A percentile compares a stretch with the other conserved stretches of the same genome.
phyloP scores from a whole-genome alignment of 2,329 filamentous ascomycete species.

The Dissoconium aciculare region DNA sequence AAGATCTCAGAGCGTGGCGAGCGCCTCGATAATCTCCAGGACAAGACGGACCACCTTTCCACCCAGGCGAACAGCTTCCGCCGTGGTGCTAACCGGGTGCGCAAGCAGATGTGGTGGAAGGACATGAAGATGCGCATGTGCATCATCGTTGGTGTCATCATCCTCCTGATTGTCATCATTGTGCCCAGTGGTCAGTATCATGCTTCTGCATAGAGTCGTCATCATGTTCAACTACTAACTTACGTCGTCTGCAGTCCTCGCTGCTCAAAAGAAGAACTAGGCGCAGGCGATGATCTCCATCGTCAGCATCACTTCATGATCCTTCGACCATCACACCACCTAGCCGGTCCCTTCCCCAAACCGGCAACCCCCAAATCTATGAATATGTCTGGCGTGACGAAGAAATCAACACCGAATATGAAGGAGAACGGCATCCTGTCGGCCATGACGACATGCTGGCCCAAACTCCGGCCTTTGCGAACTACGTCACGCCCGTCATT shows the following conservation, averaged over 20 bases:
- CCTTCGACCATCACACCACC: no score
- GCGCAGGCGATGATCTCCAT: no score
- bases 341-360: no score
- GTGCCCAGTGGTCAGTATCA: slow-evolving; percentile 64
- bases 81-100: slow-evolving; percentile 85
- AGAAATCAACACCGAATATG: no score
- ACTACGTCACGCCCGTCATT: no score
- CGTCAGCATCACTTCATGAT: no score
- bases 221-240: slow-evolving; percentile 3
- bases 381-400: no score
- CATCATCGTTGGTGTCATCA: slow-evolving; percentile 76
- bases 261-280: background rate
- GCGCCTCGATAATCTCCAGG: slow-evolving; percentile 71
- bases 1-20: slow-evolving; percentile 90
- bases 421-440: no score
- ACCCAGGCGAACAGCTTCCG: slow-evolving; percentile 90
- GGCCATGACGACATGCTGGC: no score
- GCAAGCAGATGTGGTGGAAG: slow-evolving; percentile 98
- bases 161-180: slow-evolving; percentile 86
- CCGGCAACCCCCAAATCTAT: no score
- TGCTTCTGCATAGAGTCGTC: no score
- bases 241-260: background rate
- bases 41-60: slow-evolving; percentile 88
- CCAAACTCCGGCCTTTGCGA: no score
- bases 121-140: slow-evolving; percentile 99